Evolutionary conservation across 768 basidiomycete species (phyloP).

Genomic region (Pleurotus platypus): DNA sequence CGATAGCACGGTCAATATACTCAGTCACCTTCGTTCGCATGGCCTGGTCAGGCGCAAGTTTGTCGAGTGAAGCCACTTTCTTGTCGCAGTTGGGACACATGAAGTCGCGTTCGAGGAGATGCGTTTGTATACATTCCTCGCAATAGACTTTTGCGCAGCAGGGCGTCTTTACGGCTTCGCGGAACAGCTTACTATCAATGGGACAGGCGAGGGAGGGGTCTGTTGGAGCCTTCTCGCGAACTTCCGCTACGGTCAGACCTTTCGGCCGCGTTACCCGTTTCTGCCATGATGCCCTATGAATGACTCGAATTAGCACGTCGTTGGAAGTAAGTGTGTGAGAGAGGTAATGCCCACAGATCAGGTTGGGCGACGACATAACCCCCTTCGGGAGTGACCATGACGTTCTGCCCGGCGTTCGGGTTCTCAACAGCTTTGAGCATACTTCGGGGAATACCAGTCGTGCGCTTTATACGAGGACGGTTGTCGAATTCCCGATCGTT

Average conservation of each 20-base stretch:
- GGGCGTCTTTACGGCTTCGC: constrained; percentile 92
- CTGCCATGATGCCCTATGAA: constrained; percentile 84
- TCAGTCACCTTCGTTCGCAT: constrained; percentile 73
- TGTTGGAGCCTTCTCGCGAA: constrained; percentile 80
- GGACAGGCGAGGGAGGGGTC: constrained; percentile 82
- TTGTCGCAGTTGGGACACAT: constrained; percentile 87
- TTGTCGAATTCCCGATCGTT: constrained; percentile 94
- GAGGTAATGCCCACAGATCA: constrained; percentile 67
- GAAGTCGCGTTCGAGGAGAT: constrained; percentile 94
- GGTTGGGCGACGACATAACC: constrained; percentile 97
- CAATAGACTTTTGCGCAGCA: constrained; percentile 91
- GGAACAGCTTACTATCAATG: constrained; percentile 90
- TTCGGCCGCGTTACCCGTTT: constrained; percentile 81
- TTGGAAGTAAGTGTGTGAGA: not conserved
- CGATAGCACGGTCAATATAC: constrained; percentile 80
- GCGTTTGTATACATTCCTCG: constrained; percentile 95
- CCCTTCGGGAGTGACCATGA: constrained; percentile 99
- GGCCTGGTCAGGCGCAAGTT: constrained; percentile 76
- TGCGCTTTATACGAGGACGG: constrained; percentile 92
- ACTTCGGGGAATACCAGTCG: constrained; percentile 96
- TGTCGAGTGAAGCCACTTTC: constrained; percentile 87
- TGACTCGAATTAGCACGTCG: not conserved
- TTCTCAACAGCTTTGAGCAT: constrained; percentile 96
- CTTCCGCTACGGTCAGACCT: constrained; percentile 80
- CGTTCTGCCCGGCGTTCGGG: constrained; percentile 71